Evolutionary conservation across 2,329 filamentous ascomycete genomes (phyloP).

Genomic region (Hirsutella rhossiliensis): DNA sequence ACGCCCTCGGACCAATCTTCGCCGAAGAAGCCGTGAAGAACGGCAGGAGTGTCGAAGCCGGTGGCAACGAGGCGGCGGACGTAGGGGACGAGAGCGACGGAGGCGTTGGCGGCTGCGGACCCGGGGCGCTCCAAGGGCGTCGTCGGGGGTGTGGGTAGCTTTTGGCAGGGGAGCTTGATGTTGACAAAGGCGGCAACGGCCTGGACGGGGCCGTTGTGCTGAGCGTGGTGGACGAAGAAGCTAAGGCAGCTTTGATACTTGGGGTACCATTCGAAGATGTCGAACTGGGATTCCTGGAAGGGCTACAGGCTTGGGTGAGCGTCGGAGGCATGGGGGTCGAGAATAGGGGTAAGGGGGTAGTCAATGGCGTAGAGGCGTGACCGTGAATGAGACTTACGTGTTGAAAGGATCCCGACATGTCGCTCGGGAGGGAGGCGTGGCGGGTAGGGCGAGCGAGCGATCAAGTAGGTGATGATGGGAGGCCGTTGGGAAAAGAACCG

Average conservation of each 20-base stretch:
- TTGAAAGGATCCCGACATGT: slow-evolving; percentile 8
- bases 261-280: slow-evolving; percentile 88
- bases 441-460: too few relatives aligned
- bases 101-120: background rate
- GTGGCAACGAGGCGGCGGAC: slow-evolving; percentile 83
- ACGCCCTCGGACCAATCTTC: slow-evolving; percentile 78
- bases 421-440: background rate
- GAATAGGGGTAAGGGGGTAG: too few relatives aligned
- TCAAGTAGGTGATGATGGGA: too few relatives aligned
- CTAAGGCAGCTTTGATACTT: slow-evolving; percentile 80
- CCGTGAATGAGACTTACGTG: too few relatives aligned
- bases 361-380: too few relatives aligned
- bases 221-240: slow-evolving; percentile 86
- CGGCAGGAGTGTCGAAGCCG: slow-evolving; percentile 73
- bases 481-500: too few relatives aligned
- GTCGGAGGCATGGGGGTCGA: background rate
- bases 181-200: slow-evolving; percentile 85
- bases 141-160: slow-evolving; percentile 23
- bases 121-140: background rate
- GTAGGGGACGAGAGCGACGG: slow-evolving; percentile 57
- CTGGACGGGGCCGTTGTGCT: slow-evolving; percentile 72
- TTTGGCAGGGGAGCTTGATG: slow-evolving; percentile 81
- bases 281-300: slow-evolving; percentile 43
- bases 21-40: slow-evolving; percentile 96
- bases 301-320: slow-evolving; percentile 18